Evolutionary conservation across 345 rosid genomes (phyloP).

Genomic region (Pelargonium nanum): DNA sequence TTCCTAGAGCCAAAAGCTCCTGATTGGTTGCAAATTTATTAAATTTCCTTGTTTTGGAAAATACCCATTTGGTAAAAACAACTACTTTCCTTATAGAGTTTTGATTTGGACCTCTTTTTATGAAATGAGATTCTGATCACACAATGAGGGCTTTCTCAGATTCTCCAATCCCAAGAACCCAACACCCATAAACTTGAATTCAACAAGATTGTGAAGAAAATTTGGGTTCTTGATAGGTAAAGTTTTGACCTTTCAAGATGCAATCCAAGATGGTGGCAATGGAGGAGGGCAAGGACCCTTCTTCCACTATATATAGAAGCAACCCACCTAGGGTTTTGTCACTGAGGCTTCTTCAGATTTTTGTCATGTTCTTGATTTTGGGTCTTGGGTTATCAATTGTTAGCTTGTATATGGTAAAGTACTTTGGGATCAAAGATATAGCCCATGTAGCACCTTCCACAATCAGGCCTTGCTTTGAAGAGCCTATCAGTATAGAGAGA

Average conservation of each 20-base stretch:
- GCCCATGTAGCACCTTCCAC: constrained; percentile 22
- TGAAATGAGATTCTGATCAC: neutral
- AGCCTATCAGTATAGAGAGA: constrained; percentile 17
- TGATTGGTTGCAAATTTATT: neutral
- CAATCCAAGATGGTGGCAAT: constrained; percentile 18
- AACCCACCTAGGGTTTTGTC: constrained; percentile 30
- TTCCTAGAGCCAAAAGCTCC: neutral
- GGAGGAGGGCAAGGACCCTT: constrained; percentile 48
- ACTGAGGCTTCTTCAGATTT: constrained; percentile 27
- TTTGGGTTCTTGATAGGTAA: neutral
- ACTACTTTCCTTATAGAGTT: neutral
- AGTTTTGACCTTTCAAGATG: constrained; percentile 11
- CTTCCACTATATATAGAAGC: constrained; percentile 19
- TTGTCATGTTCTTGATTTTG: constrained; percentile 35
- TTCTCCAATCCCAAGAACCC: constrained; percentile 1
- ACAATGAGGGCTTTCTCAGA: neutral
- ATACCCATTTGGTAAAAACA: too few relatives aligned
- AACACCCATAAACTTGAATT: neutral
- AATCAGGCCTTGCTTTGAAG: constrained; percentile 21
- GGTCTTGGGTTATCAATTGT: constrained; percentile 42
- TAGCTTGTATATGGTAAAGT: constrained; percentile 33
- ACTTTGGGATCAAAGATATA: constrained; percentile 18
- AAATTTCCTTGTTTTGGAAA: neutral
- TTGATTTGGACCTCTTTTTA: neutral
- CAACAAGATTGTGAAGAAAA: too few relatives aligned